Base-by-base conservation (phyloP, 192 early-diverging fungal genomes). In the Linnemannia exigua region DNA sequence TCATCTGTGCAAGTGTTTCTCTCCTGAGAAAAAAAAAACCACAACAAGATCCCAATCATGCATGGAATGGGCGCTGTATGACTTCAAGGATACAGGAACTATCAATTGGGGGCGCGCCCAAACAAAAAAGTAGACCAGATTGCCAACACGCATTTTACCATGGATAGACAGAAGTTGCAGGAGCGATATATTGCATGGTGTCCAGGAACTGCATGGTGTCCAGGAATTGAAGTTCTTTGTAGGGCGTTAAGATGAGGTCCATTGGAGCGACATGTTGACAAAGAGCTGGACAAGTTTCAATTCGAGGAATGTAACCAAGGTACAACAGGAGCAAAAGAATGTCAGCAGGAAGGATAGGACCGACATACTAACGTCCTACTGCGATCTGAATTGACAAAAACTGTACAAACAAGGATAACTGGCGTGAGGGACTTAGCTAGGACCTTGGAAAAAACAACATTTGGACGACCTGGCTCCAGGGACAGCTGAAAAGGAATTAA, bases 1-100 rank as follows among this genome's bases (percentile, higher is more conserved):
- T 96, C 87, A 94, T 96, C 19, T 91, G 92, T 79, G 88, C 79
- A 85, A 69, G 83, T 75, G 38, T 50, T 25, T 2, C 52, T 41
- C 25, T 69, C 46, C n/a, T 28, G 37, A 28, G n/a, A 36, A 5
- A 72, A 38, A 54, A 25, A 35, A 36, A 58, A n/a, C n/a, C n/a
- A 71, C 22, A 78, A 38, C 19, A 3, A 37, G 33, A 2, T 51
- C 20, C 50, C 11, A 36, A 15, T 35, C 31, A 58, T 35, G 16
- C 72, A 74, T 63, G 28, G 58, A 31, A 47, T n/a, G 19, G 41
- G 58, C 4, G 20, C 58, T 17, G 58, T 61, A 8, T 7, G 20
- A 61, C 20, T 8, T 28, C 0, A 20, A 61, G 58, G 58, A 20
- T 25, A 7, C 6, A 61, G 20, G 58, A 28, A 19, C 58, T 61